phyloP scores from a whole-genome alignment of 306 rosid genomes.

The Trichosanthes truncata region DNA sequence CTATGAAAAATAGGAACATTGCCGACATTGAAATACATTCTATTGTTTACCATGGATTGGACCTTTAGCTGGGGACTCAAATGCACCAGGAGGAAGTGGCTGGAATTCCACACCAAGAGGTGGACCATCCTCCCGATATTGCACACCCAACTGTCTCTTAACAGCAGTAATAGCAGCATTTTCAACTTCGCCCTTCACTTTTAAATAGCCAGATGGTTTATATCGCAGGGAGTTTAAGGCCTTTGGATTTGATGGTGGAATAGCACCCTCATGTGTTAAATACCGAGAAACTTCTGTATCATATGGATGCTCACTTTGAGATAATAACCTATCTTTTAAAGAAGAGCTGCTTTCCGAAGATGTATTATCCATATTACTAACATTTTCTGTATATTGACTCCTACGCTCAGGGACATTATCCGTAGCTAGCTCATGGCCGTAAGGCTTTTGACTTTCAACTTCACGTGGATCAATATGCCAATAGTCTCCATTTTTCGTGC shows the following conservation, averaged over 20 bases:
- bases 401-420: conserved; percentile 38
- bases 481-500: conserved; percentile 81
- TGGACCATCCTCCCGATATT: conserved; percentile 79
- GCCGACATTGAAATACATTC: neutral
- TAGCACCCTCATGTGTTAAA: conserved; percentile 35
- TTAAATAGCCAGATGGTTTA: conserved; percentile 91
- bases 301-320: conserved; percentile 57
- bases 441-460: conserved; percentile 78
- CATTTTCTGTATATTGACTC: conserved; percentile 39
- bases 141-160: conserved; percentile 81
- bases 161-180: conserved; percentile 97
- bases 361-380: conserved; percentile 50
- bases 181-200: conserved; percentile 91
- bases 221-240: conserved; percentile 38
- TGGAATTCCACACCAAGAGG: conserved; percentile 77
- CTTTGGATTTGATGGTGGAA: conserved; percentile 51
- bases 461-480: conserved; percentile 75
- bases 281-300: conserved; percentile 57
- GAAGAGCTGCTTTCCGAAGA: conserved; percentile 89
- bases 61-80: conserved; percentile 49
- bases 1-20: neutral
- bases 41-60: conserved; percentile 52
- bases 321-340: conserved; percentile 47
- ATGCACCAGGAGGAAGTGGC: conserved; percentile 88
- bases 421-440: conserved; percentile 42